Evolutionary conservation across 441 rosid genomes (phyloP), one percentile per base, ranked within the genome.

Genomic region (Bocquillonia castaneifolia): DNA sequence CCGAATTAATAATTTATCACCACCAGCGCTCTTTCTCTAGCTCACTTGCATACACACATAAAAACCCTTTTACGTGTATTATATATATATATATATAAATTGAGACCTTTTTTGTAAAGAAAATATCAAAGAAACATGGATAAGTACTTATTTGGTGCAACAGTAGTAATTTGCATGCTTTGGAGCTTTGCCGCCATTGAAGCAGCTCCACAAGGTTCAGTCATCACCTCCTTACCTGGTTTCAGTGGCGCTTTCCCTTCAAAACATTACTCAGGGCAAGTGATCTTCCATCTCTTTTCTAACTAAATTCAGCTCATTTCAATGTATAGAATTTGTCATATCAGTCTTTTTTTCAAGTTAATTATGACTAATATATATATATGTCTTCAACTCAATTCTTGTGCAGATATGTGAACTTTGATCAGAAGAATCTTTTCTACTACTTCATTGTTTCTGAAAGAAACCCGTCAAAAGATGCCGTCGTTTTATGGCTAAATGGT

Each of bases 401-500:
- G 22, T 70, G 55, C 51, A 86, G 89, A 66, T 85, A 85, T 72
- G 74, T 87, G 65, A 82, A 54, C 29, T 58, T 82, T 6, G 78
- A 59, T 6, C 68, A 67, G 20, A 85, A 82, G 78, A 79, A 78
- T 37, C 78, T 87, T 3, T 87, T 85, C 81, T 87, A 85, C 74
- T 85, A 87, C 76, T 79, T 87, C 6, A 73, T 79, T 7, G 78
- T 72, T 31, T 87, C 92, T 0, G 92, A 85, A 62, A 79, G 88
- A 62, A 78, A 71, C 36, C 85, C 92, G 5, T 13, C 66, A 3
- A 73, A 44, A 32, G 92, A 85, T 74, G 83, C 92, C 0, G 81
- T 87, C n/a, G 88, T 87, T 20, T 48, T 87, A 23, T 87, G 92
- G 92, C 78, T 85, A 0, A 87, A 87, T 74, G 92, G 92, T n/a